Base-by-base conservation (phyloP, 371 early-diverging fungal genomes). In the Amoeboaphelidium protococcarum region DNA sequence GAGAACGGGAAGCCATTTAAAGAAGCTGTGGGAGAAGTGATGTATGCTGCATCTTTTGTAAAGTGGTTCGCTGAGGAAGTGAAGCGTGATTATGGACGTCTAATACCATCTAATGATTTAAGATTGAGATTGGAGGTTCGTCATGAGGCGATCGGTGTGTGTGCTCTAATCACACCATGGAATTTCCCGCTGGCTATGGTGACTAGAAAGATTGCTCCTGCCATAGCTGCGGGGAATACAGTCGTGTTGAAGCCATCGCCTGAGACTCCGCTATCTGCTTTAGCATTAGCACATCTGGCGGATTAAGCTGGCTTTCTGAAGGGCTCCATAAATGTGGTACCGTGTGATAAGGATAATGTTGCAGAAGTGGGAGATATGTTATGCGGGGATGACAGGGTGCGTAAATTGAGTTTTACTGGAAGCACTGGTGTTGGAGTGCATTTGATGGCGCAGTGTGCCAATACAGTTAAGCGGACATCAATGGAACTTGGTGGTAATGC, bases 161-260 rank as follows among this genome's bases (percentile, higher is more conserved):
- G 70, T 6, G 80, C 78, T 23, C 61, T 84, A 25, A 74, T 89
- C 40, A 85, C 87, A 2, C 90, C 90, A n/a, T 89, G 83, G 81
- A 89, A 89, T 55, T 89, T 89, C 57, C 90, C 88, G 13, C 69
- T 58, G 52, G 90, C 90, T 19, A 86, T 89, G 87, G 68, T 83
- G 10, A 76, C 86, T 0, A 73, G 89, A 47, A 89, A 89, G 54
- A 65, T 75, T 2, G 74, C 73, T 31, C 77, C 80, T n/a, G 37
- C 37, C 10, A 16, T 46, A 10, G 3, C 13, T 24, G 52, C 19
- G 24, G 52, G 61, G n/a, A 84, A 84, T 55, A 58, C 75, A 0
- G 82, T 84, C 3, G 59, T 82, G 31, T 51, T 84, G 50, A 84
- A 83, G 57, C 80, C 79, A 45, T 74, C 82, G 0, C 79, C 80